Evolutionary conservation across 2,329 filamentous ascomycete species (phyloP), one percentile per base, ranked within the genome.

Genomic region (Cryoendolithus antarcticus): DNA sequence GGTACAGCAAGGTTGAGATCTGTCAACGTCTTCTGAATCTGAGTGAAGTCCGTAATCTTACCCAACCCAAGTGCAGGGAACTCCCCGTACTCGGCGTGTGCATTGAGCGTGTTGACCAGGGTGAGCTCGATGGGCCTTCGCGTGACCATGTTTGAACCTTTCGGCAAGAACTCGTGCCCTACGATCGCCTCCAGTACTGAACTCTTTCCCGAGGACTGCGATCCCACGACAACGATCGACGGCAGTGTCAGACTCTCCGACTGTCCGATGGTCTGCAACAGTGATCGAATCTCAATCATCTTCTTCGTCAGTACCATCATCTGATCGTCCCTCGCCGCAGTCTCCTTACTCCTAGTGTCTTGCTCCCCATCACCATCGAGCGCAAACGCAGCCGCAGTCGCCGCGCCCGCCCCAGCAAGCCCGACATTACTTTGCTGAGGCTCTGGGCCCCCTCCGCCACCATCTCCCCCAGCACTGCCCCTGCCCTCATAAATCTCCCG

Each of bases 281-380:
- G 85, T 49, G 80, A 88, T 49, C 93, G 74, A 41, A 98, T 96
- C 66, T 98, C 91, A 55, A 98, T 98, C 91, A 98, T 98, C 66
- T 96, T 96, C 66, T 91, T 89, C 2, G 93, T 98, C 55, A 98
- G 69, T 50, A 95, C 72, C 91, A 98, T 98, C 89, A 98, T 98
- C 62, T 98, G 91, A 58, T 98, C 91, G 54, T 98, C 91, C 53
- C 78, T 77, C 11, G 86, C 84, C 36, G 73, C 70, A 54, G 82
- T 77, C 40, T 80, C 75, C 12, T 65, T 69, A 6, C 70, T 66
- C 40, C 77, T 69, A 4, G 69, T 61, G 46, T 80, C 75, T 29
- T 89, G 76, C 30, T 74, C 70, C 3, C 69, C 63, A 2, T 77
- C 74, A 41, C 80, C 70, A 13, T 85, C 78, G 52, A 88, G 81